Percentiles rank a stretch among this genome's conserved stretches.
Conservation (phyloP, 1,139 yeast species). For the Cylindricascospora bacillispora region DNA sequence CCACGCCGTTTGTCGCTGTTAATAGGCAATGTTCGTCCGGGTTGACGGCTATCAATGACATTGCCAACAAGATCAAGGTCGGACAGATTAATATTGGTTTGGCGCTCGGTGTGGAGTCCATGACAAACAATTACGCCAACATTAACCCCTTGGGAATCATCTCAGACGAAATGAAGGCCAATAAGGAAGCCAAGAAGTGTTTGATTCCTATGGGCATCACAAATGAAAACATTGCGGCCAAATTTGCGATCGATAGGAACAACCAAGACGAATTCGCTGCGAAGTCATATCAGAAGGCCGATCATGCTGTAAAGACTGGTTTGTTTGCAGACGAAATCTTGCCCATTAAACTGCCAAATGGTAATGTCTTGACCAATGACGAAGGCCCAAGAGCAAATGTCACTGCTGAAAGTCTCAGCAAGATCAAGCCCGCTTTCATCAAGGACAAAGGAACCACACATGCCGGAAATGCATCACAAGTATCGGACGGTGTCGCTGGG, state of each 20-base stretch:
- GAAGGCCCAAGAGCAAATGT: constrained; percentile 90
- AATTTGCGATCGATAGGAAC: constrained; percentile 50
- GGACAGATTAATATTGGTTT: constrained; percentile 89
- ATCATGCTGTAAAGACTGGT: constrained; percentile 55
- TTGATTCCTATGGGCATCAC: constrained; percentile 88
- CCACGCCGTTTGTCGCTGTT: constrained; percentile 66
- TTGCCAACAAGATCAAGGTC: constrained; percentile 73
- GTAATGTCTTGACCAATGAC: constrained; percentile 47
- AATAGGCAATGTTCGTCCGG: constrained; percentile 96
- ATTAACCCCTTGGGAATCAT: constrained; percentile 48
- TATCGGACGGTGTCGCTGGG: constrained; percentile 91
- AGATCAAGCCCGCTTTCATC: constrained; percentile 79
- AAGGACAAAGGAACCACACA: constrained; percentile 69
- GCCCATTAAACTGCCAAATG: constrained; percentile 40
- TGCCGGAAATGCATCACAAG: constrained; percentile 95
- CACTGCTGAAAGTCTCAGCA: constrained; percentile 60
- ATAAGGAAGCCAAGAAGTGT: constrained; percentile 47
- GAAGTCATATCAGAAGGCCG: constrained; percentile 75
- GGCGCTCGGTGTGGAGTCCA: constrained; percentile 88
- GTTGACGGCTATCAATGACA: constrained; percentile 75
- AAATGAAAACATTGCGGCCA: constrained; percentile 61
- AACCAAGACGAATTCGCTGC: constrained; percentile 86
- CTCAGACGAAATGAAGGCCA: constrained; percentile 37
- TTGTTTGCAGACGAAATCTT: constrained; percentile 74
- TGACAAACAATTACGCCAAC: constrained; percentile 77